phyloP scores from a whole-genome alignment of 179 eudicot species.

The Amaranthus tricolor region DNA sequence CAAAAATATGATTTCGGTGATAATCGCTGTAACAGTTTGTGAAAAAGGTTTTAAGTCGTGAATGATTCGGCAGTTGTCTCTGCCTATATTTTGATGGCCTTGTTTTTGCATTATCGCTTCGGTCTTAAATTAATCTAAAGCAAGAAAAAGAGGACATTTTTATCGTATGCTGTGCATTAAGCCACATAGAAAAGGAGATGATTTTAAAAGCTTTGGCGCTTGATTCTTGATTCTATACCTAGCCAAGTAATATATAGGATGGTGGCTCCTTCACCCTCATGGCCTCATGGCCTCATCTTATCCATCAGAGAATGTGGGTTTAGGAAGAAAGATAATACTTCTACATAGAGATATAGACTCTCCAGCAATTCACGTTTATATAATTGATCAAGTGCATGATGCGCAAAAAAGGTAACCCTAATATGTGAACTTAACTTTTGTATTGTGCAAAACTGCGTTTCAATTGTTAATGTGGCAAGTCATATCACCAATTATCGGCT shows the following conservation, averaged over 20 bases:
- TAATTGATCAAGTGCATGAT: background rate
- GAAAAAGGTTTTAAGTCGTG: too few relatives aligned
- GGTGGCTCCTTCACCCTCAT: background rate
- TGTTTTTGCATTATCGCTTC: too few relatives aligned
- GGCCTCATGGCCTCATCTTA: background rate
- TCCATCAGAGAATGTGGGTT: constrained; percentile 15
- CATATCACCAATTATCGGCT: too few relatives aligned
- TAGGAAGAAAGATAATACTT: too few relatives aligned
- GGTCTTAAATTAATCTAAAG: constrained; percentile 2
- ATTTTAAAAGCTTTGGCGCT: background rate
- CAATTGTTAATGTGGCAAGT: too few relatives aligned
- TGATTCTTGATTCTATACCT: background rate
- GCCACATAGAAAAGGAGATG: background rate
- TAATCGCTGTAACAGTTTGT: too few relatives aligned
- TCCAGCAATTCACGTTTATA: background rate
- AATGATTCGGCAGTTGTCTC: too few relatives aligned
- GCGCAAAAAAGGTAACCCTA: too few relatives aligned
- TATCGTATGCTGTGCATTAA: constrained; percentile 15
- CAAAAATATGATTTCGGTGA: too few relatives aligned
- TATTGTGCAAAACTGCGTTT: too few relatives aligned
- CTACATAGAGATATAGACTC: background rate
- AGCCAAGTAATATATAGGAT: background rate
- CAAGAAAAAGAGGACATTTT: background rate
- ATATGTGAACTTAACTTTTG: too few relatives aligned
- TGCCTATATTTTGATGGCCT: too few relatives aligned